These are phyloP conservation scores for Magnaporthiopsis rhizophila DNA, from an alignment of 2,329 filamentous ascomycete species.

Conservation along the genomic window DNA sequence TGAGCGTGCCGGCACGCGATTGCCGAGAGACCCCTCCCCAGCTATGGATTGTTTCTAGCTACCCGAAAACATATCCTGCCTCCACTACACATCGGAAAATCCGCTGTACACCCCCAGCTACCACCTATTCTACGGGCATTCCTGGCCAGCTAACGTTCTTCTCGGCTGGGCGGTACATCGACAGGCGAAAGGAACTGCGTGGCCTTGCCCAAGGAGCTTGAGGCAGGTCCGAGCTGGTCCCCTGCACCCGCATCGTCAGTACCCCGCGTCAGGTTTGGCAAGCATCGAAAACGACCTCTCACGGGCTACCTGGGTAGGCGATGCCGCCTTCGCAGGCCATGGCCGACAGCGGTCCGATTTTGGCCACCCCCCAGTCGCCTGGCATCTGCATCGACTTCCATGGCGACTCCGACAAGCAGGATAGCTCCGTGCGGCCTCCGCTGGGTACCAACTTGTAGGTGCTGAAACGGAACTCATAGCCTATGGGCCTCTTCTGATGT, in stretches of 20 bases:
- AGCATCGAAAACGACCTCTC: neutral
- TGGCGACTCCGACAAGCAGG: constrained; percentile 16
- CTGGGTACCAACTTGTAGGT: constrained; percentile 36
- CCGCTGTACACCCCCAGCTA: neutral
- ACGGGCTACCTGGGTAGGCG: neutral
- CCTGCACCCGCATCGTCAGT: neutral
- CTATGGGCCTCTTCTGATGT: neutral
- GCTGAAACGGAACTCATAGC: neutral
- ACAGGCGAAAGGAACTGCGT: neutral
- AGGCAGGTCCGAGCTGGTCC: neutral
- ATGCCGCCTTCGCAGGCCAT: neutral
- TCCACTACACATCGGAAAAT: neutral
- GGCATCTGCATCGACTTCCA: constrained; percentile 29
- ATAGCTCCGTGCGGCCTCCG: constrained; percentile 20
- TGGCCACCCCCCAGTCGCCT: constrained; percentile 24
- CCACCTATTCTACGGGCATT: neutral
- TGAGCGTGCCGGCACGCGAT: neutral
- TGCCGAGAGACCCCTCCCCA: neutral
- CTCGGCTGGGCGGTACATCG: too few relatives aligned
- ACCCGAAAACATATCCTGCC: neutral
- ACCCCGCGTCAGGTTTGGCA: neutral
- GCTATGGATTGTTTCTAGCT: neutral
- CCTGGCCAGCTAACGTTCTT: too few relatives aligned
- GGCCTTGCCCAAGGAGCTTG: neutral
- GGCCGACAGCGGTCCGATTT: neutral